A percentile compares a stretch with the other conserved stretches of the same genome.
These are phyloP conservation scores for Ophiostoma populinum DNA, from an alignment of 2,329 filamentous ascomycete genomes.

Conservation along the genomic window DNA sequence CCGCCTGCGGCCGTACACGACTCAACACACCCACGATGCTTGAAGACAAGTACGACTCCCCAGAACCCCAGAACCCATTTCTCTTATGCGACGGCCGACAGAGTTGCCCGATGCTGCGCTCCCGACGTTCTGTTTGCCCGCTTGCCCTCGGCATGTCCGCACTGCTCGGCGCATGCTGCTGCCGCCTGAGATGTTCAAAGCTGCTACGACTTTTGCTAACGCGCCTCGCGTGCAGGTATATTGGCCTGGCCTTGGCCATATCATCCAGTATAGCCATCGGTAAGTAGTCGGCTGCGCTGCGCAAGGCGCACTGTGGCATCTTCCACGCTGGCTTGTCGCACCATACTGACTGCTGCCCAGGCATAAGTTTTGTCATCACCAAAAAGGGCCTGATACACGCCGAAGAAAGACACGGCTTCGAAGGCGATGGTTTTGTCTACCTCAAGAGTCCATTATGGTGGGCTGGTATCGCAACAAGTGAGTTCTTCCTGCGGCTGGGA, in stretches of 20 bases:
- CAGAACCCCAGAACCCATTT: background rate
- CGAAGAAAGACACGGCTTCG: constrained; percentile 82
- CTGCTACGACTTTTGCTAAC: background rate
- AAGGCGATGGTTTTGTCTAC: constrained; percentile 91
- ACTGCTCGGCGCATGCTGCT: no score
- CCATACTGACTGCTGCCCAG: constrained; percentile 30
- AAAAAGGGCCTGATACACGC: constrained; percentile 83
- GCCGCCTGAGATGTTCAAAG: no score
- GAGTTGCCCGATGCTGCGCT: no score
- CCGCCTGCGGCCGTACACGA: no score
- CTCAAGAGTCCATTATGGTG: constrained; percentile 93
- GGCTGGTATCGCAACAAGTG: constrained; percentile 81
- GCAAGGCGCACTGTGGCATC: no score
- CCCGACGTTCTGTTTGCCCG: no score
- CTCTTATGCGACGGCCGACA: no score
- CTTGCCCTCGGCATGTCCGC: no score
- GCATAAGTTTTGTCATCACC: constrained; percentile 95
- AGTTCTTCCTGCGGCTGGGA: constrained; percentile 16
- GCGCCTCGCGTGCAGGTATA: constrained; percentile 31
- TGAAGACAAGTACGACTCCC: constrained; percentile 26
- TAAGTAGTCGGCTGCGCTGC: constrained; percentile 28
- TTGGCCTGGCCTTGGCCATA: constrained; percentile 60
- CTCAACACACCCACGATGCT: constrained; percentile 16
- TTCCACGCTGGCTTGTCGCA: background rate
- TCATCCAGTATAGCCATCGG: constrained; percentile 60